Percentiles rank a stretch among this genome's conserved stretches.
Conservation (phyloP, 1,139 yeast genomes). For the Yamadazyma trypodendri region DNA sequence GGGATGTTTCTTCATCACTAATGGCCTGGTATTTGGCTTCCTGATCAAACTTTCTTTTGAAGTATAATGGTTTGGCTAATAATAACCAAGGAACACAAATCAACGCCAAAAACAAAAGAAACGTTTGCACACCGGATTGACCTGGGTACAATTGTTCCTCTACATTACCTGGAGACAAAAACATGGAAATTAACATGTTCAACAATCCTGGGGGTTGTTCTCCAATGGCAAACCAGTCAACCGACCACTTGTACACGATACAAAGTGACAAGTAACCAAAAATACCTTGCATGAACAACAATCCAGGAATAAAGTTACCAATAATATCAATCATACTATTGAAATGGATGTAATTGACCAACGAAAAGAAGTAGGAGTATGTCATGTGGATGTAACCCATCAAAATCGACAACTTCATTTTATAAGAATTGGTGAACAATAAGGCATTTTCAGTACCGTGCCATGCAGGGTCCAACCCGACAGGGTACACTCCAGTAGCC, state of each 20-base stretch:
- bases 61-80: conserved; percentile 62
- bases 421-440: conserved; percentile 73
- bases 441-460: conserved; percentile 79
- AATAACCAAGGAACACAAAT: conserved; percentile 77
- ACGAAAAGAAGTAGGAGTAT: conserved; percentile 67
- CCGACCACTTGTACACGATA: conserved; percentile 76
- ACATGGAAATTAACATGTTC: conserved; percentile 82
- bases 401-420: conserved; percentile 76
- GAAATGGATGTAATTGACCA: conserved; percentile 60
- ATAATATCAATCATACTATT: conserved; percentile 62
- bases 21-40: conserved; percentile 36
- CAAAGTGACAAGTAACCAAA: conserved; percentile 74
- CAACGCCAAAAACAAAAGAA: conserved; percentile 59
- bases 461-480: conserved; percentile 79
- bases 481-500: conserved; percentile 47
- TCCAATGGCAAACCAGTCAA: conserved; percentile 68
- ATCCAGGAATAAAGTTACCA: conserved; percentile 79
- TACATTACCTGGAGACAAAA: conserved; percentile 70
- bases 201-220: conserved; percentile 77
- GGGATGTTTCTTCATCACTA: conserved; percentile 25
- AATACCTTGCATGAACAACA: conserved; percentile 79
- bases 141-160: conserved; percentile 66
- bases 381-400: conserved; percentile 82
- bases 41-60: conserved; percentile 41
- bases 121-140: conserved; percentile 61